These are phyloP conservation scores for Aspergillus sparsus DNA, from an alignment of 495 filamentous ascomycete genomes.

Conservation along the genomic window DNA sequence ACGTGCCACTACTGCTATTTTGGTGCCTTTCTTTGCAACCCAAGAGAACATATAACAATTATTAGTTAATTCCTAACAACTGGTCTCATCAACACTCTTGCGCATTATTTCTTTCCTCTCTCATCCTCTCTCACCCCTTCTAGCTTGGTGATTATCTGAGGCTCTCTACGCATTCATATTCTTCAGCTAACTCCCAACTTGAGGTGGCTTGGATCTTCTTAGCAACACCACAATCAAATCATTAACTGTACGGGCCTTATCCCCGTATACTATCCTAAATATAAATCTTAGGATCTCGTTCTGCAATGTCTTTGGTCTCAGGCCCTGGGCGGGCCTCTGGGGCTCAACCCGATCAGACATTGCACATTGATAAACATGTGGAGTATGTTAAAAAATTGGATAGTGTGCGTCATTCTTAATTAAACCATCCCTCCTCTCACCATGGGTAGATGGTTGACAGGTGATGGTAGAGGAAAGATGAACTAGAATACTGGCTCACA, in stretches of 20 bases:
- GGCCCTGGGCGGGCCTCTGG: slow-evolving; percentile 59
- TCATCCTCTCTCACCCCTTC: too few relatives aligned
- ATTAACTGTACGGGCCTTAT: slow-evolving; percentile 12
- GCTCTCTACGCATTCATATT: too few relatives aligned
- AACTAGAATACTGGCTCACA: slow-evolving; percentile 95
- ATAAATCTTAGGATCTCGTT: background rate
- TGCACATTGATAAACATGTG: slow-evolving; percentile 78
- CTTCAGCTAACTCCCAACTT: too few relatives aligned
- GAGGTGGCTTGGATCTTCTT: too few relatives aligned
- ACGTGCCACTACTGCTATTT: too few relatives aligned
- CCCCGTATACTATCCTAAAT: background rate
- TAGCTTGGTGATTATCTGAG: too few relatives aligned
- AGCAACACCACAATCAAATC: background rate
- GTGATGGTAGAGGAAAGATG: slow-evolving; percentile 71
- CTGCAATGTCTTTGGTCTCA: slow-evolving; percentile 60
- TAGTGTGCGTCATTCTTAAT: slow-evolving; percentile 57
- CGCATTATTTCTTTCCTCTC: too few relatives aligned
- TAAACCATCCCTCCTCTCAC: slow-evolving; percentile 26
- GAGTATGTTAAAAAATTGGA: slow-evolving; percentile 92
- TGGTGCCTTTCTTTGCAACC: too few relatives aligned
- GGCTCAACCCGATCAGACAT: slow-evolving; percentile 50
- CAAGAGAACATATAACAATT: too few relatives aligned
- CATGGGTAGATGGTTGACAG: slow-evolving; percentile 37
- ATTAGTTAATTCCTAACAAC: too few relatives aligned
- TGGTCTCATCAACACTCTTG: too few relatives aligned